phyloP scores from a whole-genome alignment of 768 basidiomycete species.

The Clitopilus hobsonii region DNA sequence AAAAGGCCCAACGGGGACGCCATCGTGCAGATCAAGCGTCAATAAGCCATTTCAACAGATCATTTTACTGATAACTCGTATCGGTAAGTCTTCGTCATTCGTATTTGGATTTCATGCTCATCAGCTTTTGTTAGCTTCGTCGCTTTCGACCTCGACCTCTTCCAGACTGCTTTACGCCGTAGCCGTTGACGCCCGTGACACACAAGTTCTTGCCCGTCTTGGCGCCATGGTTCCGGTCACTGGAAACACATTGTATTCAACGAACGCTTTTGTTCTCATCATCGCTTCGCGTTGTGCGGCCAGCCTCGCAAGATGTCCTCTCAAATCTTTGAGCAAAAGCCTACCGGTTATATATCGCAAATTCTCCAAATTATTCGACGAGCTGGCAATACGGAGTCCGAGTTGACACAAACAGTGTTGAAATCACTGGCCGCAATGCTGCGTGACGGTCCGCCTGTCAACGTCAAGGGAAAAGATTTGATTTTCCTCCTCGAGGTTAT shows the following conservation, averaged over 20 bases:
- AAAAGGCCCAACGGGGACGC: conserved; percentile 44
- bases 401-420: conserved; percentile 83
- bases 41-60: conserved; percentile 46
- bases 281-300: conserved; percentile 78
- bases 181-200: conserved; percentile 75
- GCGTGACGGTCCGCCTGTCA: conserved; percentile 80
- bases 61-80: conserved; percentile 86
- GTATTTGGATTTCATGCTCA: neutral
- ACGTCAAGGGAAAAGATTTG: conserved; percentile 87
- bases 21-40: conserved; percentile 77
- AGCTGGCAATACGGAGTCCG: conserved; percentile 83
- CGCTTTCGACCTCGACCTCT: conserved; percentile 86
- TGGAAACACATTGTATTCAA: conserved; percentile 90
- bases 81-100: conserved; percentile 44
- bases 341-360: conserved; percentile 83
- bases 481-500: conserved; percentile 83
- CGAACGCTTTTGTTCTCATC: conserved; percentile 65
- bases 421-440: conserved; percentile 82
- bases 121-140: conserved; percentile 57
- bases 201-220: conserved; percentile 70
- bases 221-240: conserved; percentile 84
- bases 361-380: conserved; percentile 79
- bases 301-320: conserved; percentile 77
- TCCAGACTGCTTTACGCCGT: conserved; percentile 82
- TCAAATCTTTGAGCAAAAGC: conserved; percentile 68